A percentile compares a stretch with the other conserved stretches of the same genome.
These are phyloP conservation scores for Periconia sp. DNA, from an alignment of 2,329 filamentous ascomycete genomes.

Conservation along the genomic window DNA sequence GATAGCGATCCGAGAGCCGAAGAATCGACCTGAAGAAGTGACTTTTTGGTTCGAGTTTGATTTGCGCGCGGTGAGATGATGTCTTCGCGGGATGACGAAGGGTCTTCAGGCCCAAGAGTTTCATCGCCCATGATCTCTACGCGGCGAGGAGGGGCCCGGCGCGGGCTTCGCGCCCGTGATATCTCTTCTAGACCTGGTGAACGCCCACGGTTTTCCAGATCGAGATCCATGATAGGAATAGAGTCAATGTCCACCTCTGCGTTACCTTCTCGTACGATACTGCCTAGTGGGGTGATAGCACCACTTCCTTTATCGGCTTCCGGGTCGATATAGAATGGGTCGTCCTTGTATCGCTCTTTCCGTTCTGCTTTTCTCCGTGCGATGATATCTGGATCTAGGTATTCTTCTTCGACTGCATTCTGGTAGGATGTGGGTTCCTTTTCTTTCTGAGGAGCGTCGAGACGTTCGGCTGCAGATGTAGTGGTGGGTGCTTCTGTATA, in stretches of 20 bases:
- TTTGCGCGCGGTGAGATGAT: conserved; percentile 31
- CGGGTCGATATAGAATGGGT: conserved; percentile 88
- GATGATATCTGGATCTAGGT: conserved; percentile 76
- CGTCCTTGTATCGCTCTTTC: conserved; percentile 82
- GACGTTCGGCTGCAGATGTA: conserved; percentile 50
- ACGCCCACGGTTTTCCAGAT: conserved; percentile 61
- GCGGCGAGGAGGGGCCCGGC: conserved; percentile 40
- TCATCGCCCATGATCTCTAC: conserved; percentile 57
- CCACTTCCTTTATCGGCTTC: conserved; percentile 59
- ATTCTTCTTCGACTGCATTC: conserved; percentile 52
- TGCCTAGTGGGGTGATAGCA: conserved; percentile 78
- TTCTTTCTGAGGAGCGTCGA: conserved; percentile 48
- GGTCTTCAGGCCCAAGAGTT: conserved; percentile 47
- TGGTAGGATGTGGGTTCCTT: conserved; percentile 52
- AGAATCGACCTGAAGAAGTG: conserved; percentile 83
- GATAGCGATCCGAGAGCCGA: conserved; percentile 77
- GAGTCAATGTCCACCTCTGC: conserved; percentile 85
- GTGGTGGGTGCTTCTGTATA: conserved; percentile 22
- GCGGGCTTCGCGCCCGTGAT: conserved; percentile 32
- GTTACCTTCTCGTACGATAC: conserved; percentile 70
- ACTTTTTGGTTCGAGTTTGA: conserved; percentile 59
- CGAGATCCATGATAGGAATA: conserved; percentile 93
- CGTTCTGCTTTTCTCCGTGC: conserved; percentile 78
- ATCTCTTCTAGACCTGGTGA: conserved; percentile 25
- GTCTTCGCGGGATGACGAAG: conserved; percentile 31